Evolutionary conservation across 768 basidiomycete species (phyloP), one percentile per base, ranked within the genome.

Genomic region (Clitopilus passeckerianus): DNA sequence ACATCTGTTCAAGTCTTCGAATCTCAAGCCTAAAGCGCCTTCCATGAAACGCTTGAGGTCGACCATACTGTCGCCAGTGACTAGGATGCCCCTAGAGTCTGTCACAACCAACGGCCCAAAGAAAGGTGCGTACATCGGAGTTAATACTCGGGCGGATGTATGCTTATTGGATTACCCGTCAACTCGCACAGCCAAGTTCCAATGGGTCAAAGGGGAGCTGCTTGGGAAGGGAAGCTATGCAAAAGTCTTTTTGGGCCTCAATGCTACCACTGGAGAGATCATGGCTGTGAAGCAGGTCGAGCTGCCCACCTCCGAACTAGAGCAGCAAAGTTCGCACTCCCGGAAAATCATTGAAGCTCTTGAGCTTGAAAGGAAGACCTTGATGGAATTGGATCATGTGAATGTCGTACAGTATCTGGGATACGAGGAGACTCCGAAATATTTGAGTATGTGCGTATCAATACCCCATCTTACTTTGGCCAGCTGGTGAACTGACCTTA

Each of bases 201-300:
- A 90, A 67, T 97, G 94, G 92, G 89, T 95, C 55, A 90, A 91
- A 62, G 95, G 95, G 37, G 92, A 94, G 68, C 77, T 95, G 18
- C 88, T 98, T 61, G 95, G 95, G 16, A 92, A 90, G 68, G 95
- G 95, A n/a, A 92, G 90, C 46, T 96, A 91, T 68, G 95, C 94
- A 24, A 82, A 84, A 54, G 95, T 98, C n/a, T 97, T 91, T 67
- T 80, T 95, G 61, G 95, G 88, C 0, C 75, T 97, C 55, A 97
- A 96, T 71, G 90, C 88, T 35, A 91, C 86, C 1, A 93, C 90
- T 0, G 93, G 93, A 34, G 92, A 96, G 70, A 86, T 96, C 78
- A 90, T 97, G 68, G 95, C 95, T 2, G 95, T 98, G 61, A 98
- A 98, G 74, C 95, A 96, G 71, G 95, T 97, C 33, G 95, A 97